Base-by-base conservation (phyloP, 2,329 filamentous ascomycete species). In the Colletotrichum lentis region DNA sequence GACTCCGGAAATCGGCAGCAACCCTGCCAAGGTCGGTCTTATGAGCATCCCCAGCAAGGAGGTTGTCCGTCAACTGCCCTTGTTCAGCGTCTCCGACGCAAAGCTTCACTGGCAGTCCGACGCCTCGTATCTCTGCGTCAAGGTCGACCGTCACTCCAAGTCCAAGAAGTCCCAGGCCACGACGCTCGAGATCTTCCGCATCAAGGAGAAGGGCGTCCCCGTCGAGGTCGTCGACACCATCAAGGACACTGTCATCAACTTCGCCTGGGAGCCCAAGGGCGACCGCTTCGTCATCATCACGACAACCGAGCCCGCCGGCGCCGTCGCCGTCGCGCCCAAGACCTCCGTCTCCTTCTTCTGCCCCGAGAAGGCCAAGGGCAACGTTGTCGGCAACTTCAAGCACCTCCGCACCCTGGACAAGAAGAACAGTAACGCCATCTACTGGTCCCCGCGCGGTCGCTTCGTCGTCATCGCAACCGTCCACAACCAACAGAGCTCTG, bases 51-150 rank as follows among this genome's bases (percentile, higher is more conserved):
- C 96, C 7, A 94, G 92, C 69, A 98, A 97, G 84, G 90, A 98
- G 81, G 88, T 97, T 73, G 90, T 99, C 71, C 91, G 96, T 75
- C 96, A 95, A 5, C 88, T 97, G 77, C 99, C 99, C 78, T 88
- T 99, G 53, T 98, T 99, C 88, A 98, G 96, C 78, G 96, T 99
- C 67, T 93, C 93, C 53, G 96, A 99, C 79, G 96, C 92, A 67
- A 99, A 98, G 84, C 88, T 99, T 20, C 96, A 99, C 85, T 99
- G 96, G 96, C 96, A 99, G 82, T 97, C 94, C 4, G 93, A 97
- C 71, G 92, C 90, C 64, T 88, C 91, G 69, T 99, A 97, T 78
- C 89, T 99, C 69, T 98, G 96, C 77, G 95, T 98, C 80, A 99
- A 99, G 87, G 96, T 99, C 66, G 96, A 99, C 80, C 88, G 96